Evolutionary conservation across 371 early-diverging fungal genomes (phyloP), one percentile per base, ranked within the genome.

Genomic region (Mycotypha africana): DNA sequence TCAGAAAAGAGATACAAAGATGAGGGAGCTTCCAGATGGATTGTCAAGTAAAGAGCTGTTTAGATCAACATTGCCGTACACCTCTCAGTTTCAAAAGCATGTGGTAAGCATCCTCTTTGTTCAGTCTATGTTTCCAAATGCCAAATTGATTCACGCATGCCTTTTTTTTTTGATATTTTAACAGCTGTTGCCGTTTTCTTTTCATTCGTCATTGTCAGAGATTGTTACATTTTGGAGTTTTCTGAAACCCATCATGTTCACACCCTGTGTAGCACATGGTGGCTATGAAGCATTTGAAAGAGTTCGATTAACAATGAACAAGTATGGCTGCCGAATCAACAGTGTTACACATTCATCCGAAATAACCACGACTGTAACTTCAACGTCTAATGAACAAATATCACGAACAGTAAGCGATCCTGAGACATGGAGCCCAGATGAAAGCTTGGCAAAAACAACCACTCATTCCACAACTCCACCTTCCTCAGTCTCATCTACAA

Each of bases 161-260:
- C 49, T 43, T n/a, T n/a, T n/a, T 38, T 39, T 38, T 0, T 16
- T n/a, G 19, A 19, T 9, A 42, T n/a, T n/a, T n/a, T n/a, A 12
- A 17, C 38, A 60, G 61, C 34, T 52, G 0, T 17, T 60, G 3
- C 52, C 61, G 3, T 60, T 51, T 36, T 60, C 61, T 5, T 49
- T 35, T 17, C 61, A 60, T 35, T 60, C 61, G 0, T 60, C 61
- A 2, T 30, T 51, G 28, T 17, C 17, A 1, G 61, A 60, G 19
- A 39, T 60, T 38, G 37, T 45, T 2, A 38, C 24, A 3, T 52
- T 60, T 39, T 17, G 31, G 11, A 51, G 46, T 5, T 47, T 35
- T 24, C 15, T 60, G 2, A 31, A 32, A 8, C 53, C 56, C 1
- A 45, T 33, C 22, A 24, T 45, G 37, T 33, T 60, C 10, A 60